These are phyloP conservation scores for Thalassia testudinum DNA, from an alignment of 116 monocot genomes.

Conservation along the genomic window DNA sequence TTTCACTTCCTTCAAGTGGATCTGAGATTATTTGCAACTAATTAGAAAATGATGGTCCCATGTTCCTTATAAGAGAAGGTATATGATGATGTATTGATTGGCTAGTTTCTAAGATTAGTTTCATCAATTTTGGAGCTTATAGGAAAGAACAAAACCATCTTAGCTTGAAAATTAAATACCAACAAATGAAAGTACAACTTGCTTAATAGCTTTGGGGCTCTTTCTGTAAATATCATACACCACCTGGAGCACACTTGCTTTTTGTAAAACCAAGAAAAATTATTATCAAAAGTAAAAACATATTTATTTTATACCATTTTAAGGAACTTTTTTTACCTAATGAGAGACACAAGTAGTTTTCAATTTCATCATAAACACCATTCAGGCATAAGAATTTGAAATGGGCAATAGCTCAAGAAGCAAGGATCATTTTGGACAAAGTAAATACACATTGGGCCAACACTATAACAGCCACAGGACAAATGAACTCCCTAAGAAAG, in stretches of 20 bases:
- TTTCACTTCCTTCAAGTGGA: conserved; percentile 84
- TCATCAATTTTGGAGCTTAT: background rate
- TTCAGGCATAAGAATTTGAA: too few relatives aligned
- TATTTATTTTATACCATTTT: too few relatives aligned
- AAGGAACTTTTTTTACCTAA: too few relatives aligned
- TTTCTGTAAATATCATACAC: conserved; percentile 84
- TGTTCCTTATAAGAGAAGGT: conserved; percentile 51
- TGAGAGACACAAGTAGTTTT: too few relatives aligned
- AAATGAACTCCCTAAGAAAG: too few relatives aligned
- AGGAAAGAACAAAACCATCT: background rate
- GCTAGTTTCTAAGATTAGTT: conserved; percentile 4
- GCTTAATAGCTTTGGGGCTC: conserved; percentile 71
- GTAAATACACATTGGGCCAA: too few relatives aligned
- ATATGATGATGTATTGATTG: conserved; percentile 81
- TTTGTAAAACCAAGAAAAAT: conserved; percentile 18
- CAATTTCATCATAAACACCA: too few relatives aligned
- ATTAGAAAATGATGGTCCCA: conserved; percentile 58
- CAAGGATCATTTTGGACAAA: too few relatives aligned
- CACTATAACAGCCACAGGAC: too few relatives aligned
- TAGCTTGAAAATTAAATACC: background rate
- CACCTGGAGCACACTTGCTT: conserved; percentile 58
- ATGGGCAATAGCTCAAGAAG: too few relatives aligned
- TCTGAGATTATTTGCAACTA: conserved; percentile 61
- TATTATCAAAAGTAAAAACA: background rate
- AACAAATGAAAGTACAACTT: conserved; percentile 30